These are phyloP conservation scores for Arbutus unedo DNA, from an alignment of 148 eudicot genomes.

Conservation along the genomic window DNA sequence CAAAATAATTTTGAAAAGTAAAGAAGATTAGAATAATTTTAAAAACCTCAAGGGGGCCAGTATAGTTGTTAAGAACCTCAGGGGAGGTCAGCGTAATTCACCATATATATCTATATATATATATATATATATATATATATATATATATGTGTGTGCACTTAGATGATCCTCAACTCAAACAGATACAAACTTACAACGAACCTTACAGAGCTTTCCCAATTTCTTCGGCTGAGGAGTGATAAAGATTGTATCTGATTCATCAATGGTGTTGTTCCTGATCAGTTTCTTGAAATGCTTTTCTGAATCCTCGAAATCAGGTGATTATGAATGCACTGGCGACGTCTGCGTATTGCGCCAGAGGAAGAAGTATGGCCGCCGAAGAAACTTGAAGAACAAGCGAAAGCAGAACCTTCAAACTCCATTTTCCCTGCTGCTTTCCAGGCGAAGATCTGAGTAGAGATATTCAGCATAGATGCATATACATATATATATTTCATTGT, in stretches of 20 bases:
- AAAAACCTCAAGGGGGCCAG: too few relatives aligned
- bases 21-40: too few relatives aligned
- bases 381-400: not conserved
- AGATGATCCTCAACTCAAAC: too few relatives aligned
- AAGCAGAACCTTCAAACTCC: not conserved
- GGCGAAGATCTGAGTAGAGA: constrained; percentile 4
- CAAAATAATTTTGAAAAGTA: too few relatives aligned
- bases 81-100: too few relatives aligned
- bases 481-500: not conserved
- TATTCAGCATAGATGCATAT: not conserved
- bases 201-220: not conserved
- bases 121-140: too few relatives aligned
- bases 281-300: not conserved
- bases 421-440: not conserved
- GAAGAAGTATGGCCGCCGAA: not conserved
- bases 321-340: not conserved
- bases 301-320: not conserved
- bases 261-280: not conserved
- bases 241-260: not conserved
- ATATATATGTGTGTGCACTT: too few relatives aligned
- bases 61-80: too few relatives aligned
- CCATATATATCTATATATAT: too few relatives aligned
- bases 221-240: not conserved
- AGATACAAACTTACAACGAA: not conserved
- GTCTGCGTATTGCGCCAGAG: constrained; percentile 1